Evolutionary conservation across 2,329 filamentous ascomycete genomes (phyloP).

Genomic region (Colletotrichum sp.): DNA sequence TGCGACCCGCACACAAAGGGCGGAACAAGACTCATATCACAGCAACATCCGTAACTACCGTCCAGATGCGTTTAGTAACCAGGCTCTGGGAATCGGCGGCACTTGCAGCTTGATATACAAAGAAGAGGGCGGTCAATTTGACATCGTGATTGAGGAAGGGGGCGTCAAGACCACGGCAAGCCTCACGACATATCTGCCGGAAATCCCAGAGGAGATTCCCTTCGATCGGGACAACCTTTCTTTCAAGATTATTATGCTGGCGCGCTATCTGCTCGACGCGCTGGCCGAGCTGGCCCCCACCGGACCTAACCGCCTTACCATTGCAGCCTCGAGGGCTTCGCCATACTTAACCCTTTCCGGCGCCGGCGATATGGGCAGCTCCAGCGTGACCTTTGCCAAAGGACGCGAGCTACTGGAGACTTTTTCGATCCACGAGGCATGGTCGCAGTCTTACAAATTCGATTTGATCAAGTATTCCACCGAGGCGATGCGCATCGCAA

Average conservation of each 20-base stretch:
- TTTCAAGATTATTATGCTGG: slow-evolving; percentile 95
- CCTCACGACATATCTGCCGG: slow-evolving; percentile 84
- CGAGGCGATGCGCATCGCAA: slow-evolving; percentile 91
- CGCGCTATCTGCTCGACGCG: slow-evolving; percentile 73
- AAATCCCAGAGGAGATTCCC: slow-evolving; percentile 80
- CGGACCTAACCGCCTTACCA: slow-evolving; percentile 73
- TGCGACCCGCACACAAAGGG: slow-evolving; percentile 59
- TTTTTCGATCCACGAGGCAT: slow-evolving; percentile 65
- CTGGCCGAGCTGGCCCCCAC: slow-evolving; percentile 73
- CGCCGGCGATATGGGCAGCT: slow-evolving; percentile 62
- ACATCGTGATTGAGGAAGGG: slow-evolving; percentile 84
- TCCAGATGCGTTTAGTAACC: slow-evolving; percentile 80
- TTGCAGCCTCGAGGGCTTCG: slow-evolving; percentile 66
- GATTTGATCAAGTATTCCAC: slow-evolving; percentile 82
- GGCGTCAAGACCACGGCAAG: slow-evolving; percentile 90
- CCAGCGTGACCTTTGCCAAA: slow-evolving; percentile 70
- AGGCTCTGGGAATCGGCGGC: slow-evolving; percentile 81
- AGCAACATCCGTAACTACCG: slow-evolving; percentile 67
- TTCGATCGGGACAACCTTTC: slow-evolving; percentile 80
- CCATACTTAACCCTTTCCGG: slow-evolving; percentile 80
- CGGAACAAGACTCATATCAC: slow-evolving; percentile 64
- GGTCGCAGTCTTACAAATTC: slow-evolving; percentile 83
- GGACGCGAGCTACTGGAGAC: slow-evolving; percentile 76
- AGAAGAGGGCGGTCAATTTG: slow-evolving; percentile 77
- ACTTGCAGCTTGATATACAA: slow-evolving; percentile 85